Evolutionary conservation across 2,329 filamentous ascomycete species (phyloP).

Genomic region (Diaporthe vaccinii): DNA sequence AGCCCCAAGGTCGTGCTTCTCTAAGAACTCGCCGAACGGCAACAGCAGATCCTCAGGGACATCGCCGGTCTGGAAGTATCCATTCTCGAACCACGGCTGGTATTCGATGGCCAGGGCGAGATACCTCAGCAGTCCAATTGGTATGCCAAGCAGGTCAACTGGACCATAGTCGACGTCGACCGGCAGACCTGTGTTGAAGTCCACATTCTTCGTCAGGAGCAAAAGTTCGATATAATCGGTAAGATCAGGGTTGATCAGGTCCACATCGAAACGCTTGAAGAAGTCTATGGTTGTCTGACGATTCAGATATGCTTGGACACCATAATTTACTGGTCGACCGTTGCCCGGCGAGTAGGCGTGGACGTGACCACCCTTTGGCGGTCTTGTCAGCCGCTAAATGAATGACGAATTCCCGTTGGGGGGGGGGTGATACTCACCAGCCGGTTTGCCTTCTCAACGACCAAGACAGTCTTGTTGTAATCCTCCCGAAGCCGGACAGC

Average conservation of each 20-base stretch:
- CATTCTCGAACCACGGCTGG: conserved; percentile 31
- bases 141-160: conserved; percentile 50
- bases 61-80: conserved; percentile 19
- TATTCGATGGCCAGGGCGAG: conserved; percentile 19
- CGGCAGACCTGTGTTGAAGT: not conserved
- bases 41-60: conserved; percentile 27
- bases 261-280: conserved; percentile 57
- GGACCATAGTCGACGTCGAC: conserved; percentile 44
- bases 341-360: conserved; percentile 58
- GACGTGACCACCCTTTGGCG: conserved; percentile 53
- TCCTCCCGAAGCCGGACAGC: conserved; percentile 42
- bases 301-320: conserved; percentile 51
- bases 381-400: not conserved
- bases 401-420: not conserved
- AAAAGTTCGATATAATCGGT: conserved; percentile 31
- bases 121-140: conserved; percentile 41
- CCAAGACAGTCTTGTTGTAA: conserved; percentile 40
- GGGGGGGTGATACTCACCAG: not conserved
- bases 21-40: conserved; percentile 30
- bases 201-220: conserved; percentile 23
- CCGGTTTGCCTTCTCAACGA: conserved; percentile 41
- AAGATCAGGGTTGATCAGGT: conserved; percentile 43
- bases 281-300: conserved; percentile 49
- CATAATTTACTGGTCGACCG: conserved; percentile 48
- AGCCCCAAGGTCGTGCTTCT: conserved; percentile 32